phyloP scores from a whole-genome alignment of 805 yeast genomes.

The Kluyveromyces wickerhamii region DNA sequence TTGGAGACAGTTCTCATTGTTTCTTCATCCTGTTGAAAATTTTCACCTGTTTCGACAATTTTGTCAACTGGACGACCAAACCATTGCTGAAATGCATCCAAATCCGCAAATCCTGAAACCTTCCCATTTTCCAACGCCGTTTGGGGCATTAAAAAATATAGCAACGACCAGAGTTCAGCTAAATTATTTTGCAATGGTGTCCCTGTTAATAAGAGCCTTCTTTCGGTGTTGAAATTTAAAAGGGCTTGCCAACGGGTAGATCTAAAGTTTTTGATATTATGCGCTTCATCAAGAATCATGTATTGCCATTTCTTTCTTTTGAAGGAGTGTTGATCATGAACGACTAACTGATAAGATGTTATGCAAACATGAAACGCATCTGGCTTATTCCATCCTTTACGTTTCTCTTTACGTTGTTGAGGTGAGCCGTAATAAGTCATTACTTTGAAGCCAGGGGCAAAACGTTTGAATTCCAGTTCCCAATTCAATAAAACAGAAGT shows the following conservation, averaged over 20 bases:
- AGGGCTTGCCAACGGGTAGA: slow-evolving; percentile 97
- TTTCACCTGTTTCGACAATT: slow-evolving; percentile 56
- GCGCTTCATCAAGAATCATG: slow-evolving; percentile 97
- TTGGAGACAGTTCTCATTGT: slow-evolving; percentile 80
- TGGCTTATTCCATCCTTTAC: slow-evolving; percentile 96
- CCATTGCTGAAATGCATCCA: slow-evolving; percentile 97
- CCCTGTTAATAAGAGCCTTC: slow-evolving; percentile 85
- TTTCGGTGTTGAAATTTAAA: slow-evolving; percentile 84
- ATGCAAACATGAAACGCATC: slow-evolving; percentile 95
- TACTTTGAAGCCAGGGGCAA: slow-evolving; percentile 96
- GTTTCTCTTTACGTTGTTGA: slow-evolving; percentile 88
- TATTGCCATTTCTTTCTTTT: slow-evolving; percentile 90
- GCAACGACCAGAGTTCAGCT: slow-evolving; percentile 91
- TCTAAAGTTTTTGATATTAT: slow-evolving; percentile 90
- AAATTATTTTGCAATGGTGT: slow-evolving; percentile 94
- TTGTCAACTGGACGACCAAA: slow-evolving; percentile 96
- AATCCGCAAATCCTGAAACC: slow-evolving; percentile 83
- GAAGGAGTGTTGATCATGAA: slow-evolving; percentile 92
- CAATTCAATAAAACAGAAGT: slow-evolving; percentile 95
- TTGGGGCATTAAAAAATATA: slow-evolving; percentile 93
- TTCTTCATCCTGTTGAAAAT: slow-evolving; percentile 61
- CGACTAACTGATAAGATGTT: slow-evolving; percentile 94
- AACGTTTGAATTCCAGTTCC: slow-evolving; percentile 98
- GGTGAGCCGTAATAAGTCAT: slow-evolving; percentile 95
- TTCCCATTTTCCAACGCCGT: slow-evolving; percentile 53